phyloP scores from a whole-genome alignment of 2,329 filamentous ascomycete genomes.

The Cladosporium austrohemisphaericum region DNA sequence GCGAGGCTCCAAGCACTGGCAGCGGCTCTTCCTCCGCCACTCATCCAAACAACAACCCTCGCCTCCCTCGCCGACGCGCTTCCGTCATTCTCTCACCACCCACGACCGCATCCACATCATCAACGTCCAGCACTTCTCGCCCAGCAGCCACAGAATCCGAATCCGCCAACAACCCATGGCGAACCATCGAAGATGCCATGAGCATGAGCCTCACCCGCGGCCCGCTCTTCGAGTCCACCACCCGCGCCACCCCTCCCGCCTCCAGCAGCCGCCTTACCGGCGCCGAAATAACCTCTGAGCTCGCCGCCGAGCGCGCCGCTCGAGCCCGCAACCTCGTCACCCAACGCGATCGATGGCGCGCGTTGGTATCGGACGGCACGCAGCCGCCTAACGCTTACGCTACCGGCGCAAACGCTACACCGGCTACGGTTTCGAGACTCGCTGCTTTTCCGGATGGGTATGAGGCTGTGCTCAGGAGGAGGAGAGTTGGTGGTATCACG shows the following conservation, averaged over 20 bases:
- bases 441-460: constrained; percentile 25
- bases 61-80: constrained; percentile 37
- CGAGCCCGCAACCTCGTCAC: constrained; percentile 20
- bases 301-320: constrained; percentile 18
- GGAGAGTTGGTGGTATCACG: constrained; percentile 14
- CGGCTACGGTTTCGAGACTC: constrained; percentile 7
- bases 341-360: constrained; percentile 24
- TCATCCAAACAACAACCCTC: constrained; percentile 21
- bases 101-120: constrained; percentile 14
- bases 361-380: constrained; percentile 16
- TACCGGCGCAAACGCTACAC: constrained; percentile 11
- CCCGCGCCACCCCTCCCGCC: constrained; percentile 18
- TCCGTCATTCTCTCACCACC: constrained; percentile 38
- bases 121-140: background rate
- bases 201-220: constrained; percentile 36
- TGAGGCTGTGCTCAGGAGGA: constrained; percentile 22
- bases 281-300: constrained; percentile 13
- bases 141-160: constrained; percentile 16
- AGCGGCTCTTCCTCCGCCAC: constrained; percentile 14
- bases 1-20: background rate
- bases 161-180: constrained; percentile 43
- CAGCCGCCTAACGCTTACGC: constrained; percentile 14
- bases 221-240: constrained; percentile 32
- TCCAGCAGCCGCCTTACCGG: constrained; percentile 12
- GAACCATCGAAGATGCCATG: constrained; percentile 47